These are phyloP conservation scores for Daphne laureola DNA, from an alignment of 441 rosid genomes.

Conservation along the genomic window DNA sequence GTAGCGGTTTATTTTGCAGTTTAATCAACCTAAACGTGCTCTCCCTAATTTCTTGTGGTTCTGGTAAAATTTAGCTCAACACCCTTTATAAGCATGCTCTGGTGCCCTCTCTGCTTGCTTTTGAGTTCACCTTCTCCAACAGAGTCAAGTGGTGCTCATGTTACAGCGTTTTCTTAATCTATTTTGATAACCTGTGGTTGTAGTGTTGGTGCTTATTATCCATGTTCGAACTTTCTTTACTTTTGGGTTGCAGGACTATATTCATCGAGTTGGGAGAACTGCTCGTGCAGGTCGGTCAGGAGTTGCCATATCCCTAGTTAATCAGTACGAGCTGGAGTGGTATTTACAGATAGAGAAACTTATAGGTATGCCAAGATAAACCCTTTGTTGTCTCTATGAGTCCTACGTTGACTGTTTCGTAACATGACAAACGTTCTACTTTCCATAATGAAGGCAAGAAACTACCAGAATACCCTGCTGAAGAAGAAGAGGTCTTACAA, in stretches of 20 bases:
- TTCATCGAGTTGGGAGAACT: slow-evolving; percentile 98
- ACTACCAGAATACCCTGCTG: slow-evolving; percentile 58
- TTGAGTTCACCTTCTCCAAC: too few species aligned
- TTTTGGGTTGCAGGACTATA: slow-evolving; percentile 56
- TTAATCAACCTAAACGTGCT: too few species aligned
- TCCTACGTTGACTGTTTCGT: too few species aligned
- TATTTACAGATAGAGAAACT: slow-evolving; percentile 86
- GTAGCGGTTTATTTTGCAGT: too few species aligned
- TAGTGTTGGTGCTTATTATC: not conserved
- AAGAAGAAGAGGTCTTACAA: slow-evolving; percentile 76
- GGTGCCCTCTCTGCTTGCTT: too few species aligned
- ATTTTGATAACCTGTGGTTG: too few species aligned
- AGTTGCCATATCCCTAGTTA: slow-evolving; percentile 82
- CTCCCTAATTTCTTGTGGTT: too few species aligned
- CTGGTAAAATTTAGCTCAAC: too few species aligned
- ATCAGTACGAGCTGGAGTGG: slow-evolving; percentile 94
- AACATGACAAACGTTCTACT: slow-evolving; percentile 5
- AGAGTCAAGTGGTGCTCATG: not conserved
- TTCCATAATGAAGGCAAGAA: slow-evolving; percentile 48
- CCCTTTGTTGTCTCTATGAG: too few species aligned
- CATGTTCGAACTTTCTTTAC: not conserved
- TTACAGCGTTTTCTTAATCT: too few species aligned
- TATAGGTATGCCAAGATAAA: slow-evolving; percentile 39
- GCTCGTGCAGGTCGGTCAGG: slow-evolving; percentile 99
- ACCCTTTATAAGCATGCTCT: too few species aligned